Evolutionary conservation across 75 land plant genomes (phyloP).

Genomic region (Larix kaempferi): DNA sequence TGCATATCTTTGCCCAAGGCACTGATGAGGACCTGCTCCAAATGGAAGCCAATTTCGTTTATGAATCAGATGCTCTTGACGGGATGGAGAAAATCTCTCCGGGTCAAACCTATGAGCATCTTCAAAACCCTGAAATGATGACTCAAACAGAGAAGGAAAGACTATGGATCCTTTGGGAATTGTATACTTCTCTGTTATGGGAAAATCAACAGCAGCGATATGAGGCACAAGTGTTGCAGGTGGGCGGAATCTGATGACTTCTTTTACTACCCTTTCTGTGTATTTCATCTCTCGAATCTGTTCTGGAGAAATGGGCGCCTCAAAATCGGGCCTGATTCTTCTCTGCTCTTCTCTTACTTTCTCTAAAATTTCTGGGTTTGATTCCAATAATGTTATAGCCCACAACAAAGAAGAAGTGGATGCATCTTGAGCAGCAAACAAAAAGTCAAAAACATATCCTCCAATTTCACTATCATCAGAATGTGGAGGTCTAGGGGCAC

Average conservation of each 20-base stretch:
- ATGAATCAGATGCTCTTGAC: slow-evolving; percentile 68
- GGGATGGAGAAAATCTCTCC: slow-evolving; percentile 63
- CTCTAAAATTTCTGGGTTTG: slow-evolving; percentile 70
- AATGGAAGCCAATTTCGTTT: slow-evolving; percentile 75
- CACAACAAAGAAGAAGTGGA: slow-evolving; percentile 90
- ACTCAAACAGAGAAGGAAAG: slow-evolving; percentile 81
- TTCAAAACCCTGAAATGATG: slow-evolving; percentile 86
- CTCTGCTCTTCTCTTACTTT: slow-evolving; percentile 63
- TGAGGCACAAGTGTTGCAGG: slow-evolving; percentile 96
- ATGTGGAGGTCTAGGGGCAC: slow-evolving; percentile 23
- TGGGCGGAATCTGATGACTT: slow-evolving; percentile 70
- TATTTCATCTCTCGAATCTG: slow-evolving; percentile 65
- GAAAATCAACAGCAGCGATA: slow-evolving; percentile 57
- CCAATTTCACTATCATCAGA: slow-evolving; percentile 28
- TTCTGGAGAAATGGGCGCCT: slow-evolving; percentile 43
- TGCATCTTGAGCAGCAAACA: slow-evolving; percentile 97
- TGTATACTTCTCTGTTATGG: slow-evolving; percentile 66
- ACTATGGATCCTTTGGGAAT: slow-evolving; percentile 89
- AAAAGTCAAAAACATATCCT: slow-evolving; percentile 69
- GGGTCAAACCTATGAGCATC: slow-evolving; percentile 89
- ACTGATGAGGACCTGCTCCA: slow-evolving; percentile 95
- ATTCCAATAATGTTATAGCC: slow-evolving; percentile 73
- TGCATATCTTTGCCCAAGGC: slow-evolving; percentile 71
- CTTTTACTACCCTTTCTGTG: slow-evolving; percentile 88
- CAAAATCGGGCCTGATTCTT: slow-evolving; percentile 38